Percentiles rank a stretch among this genome's conserved stretches.
These are phyloP conservation scores for Termitomyces sp. DNA, from an alignment of 768 basidiomycete species.

Conservation along the genomic window DNA sequence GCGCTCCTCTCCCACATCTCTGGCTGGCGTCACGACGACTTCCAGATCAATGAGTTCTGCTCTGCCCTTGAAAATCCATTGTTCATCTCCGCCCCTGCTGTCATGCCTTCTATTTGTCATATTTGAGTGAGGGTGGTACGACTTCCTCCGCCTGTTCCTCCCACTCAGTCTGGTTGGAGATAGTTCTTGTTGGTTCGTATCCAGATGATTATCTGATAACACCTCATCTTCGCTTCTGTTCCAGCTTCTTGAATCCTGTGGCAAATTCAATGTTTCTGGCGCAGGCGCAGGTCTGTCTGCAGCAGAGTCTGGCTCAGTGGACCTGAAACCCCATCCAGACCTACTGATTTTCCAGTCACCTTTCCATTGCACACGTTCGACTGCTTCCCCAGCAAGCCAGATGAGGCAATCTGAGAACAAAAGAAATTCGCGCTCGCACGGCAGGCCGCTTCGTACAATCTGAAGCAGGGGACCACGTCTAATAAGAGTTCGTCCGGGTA, in stretches of 20 bases:
- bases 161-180: slow-evolving; percentile 13
- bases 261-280: slow-evolving; percentile 4
- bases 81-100: slow-evolving; percentile 51
- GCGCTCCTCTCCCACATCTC: slow-evolving; percentile 45
- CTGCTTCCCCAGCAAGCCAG: slow-evolving; percentile 61
- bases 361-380: slow-evolving; percentile 25
- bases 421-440: slow-evolving; percentile 64
- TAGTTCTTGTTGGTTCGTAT: slow-evolving; percentile 2
- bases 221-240: slow-evolving; percentile 62
- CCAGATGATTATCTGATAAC: slow-evolving; percentile 14
- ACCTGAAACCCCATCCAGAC: slow-evolving; percentile 16
- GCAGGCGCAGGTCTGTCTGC: slow-evolving; percentile 8
- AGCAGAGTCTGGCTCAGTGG: slow-evolving; percentile 9
- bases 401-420: slow-evolving; percentile 80
- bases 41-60: slow-evolving; percentile 71
- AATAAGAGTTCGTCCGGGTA: slow-evolving; percentile 75
- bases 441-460: slow-evolving; percentile 42
- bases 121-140: slow-evolving; percentile 23
- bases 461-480: slow-evolving; percentile 61
- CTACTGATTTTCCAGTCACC: slow-evolving; percentile 26
- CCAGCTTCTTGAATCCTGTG: slow-evolving; percentile 31
- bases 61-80: slow-evolving; percentile 69
- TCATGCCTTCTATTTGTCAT: slow-evolving; percentile 26
- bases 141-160: slow-evolving; percentile 14
- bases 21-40: slow-evolving; percentile 50